Evolutionary conservation across 1,284 basidiomycete genomes (phyloP), one percentile per base, ranked within the genome.

Genomic region (Cryptococcus sp.): DNA sequence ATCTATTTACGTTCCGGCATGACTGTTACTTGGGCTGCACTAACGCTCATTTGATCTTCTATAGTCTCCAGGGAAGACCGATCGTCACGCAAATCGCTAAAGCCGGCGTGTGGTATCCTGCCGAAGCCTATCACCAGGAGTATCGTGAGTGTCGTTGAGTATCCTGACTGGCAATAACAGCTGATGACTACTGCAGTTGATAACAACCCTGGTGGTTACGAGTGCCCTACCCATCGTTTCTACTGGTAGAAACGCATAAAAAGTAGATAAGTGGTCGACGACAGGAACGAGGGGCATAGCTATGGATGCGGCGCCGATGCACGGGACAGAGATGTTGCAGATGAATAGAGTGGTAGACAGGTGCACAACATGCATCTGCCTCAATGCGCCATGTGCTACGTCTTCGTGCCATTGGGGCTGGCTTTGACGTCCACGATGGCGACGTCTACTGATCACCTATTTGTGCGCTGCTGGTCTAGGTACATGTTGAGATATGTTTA

Each of bases 121-220:
- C 89, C 0, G 92, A 95, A 74, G 78, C 79, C 16, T 91, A 93
- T 72, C 92, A 94, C 77, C 91, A 93, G 73, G 79, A 89, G 47
- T 93, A 93, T 72, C 80, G 46, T 73, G 51, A 67, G 72, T 70
- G 8, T 20, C 44, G 20, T 26, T 7, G 0, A 45, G 19, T 8
- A 6, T 3, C 20, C 41, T 16, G 17, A 17, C 17, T 6, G 41
- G 6, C 10, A 38, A 20, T 16, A 17, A 13, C 6, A 52, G 39
- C 56, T 59, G 55, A n/a, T n/a, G n/a, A n/a, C n/a, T n/a, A n/a
- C n/a, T 15, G 45, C 57, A 76, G 76, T 80, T 41, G 71, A 77
- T 56, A 68, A 77, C 61, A 80, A 80, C 66, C 79, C 78, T 0
- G 66, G 68, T 10, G 79, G 80, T 16, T 81, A 81, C 65, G 75